A percentile compares a stretch with the other conserved stretches of the same genome.
Evolutionary conservation across 2,329 filamentous ascomycete genomes (phyloP).

Genomic region (Aspergillus niger): DNA sequence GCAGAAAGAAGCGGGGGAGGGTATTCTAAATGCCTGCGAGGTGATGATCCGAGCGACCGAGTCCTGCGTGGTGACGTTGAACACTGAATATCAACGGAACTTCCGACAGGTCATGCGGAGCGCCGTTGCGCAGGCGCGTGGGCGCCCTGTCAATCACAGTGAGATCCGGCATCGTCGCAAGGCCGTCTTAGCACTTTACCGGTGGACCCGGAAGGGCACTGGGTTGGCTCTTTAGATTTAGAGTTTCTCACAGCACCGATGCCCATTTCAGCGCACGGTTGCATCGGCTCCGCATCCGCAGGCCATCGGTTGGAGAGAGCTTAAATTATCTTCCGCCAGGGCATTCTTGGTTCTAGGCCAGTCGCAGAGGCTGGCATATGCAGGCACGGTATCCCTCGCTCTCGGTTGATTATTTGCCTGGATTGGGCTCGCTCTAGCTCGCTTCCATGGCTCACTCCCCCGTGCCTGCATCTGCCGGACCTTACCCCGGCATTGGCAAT

Average conservation of each 20-base stretch:
- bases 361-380: not conserved
- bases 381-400: slow-evolving; percentile 2
- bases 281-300: not conserved
- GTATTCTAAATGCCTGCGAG: slow-evolving; percentile 85
- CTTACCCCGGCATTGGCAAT: not conserved
- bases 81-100: slow-evolving; percentile 93
- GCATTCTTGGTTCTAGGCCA: slow-evolving; percentile 2
- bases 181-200: slow-evolving; percentile 80
- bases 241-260: not conserved
- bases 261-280: not conserved
- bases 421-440: not conserved
- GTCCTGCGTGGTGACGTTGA: slow-evolving; percentile 86
- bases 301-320: not conserved
- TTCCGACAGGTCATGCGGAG: slow-evolving; percentile 96
- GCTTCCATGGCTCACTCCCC: not conserved
- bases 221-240: slow-evolving; percentile 64
- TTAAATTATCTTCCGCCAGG: slow-evolving; percentile 1
- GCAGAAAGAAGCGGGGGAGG: slow-evolving; percentile 80
- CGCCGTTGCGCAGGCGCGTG: slow-evolving; percentile 81
- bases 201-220: slow-evolving; percentile 89
- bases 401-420: not conserved
- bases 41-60: slow-evolving; percentile 91
- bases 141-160: slow-evolving; percentile 78
- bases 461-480: not conserved
- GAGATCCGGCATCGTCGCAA: slow-evolving; percentile 83